These are phyloP conservation scores for Aspergillus carlsbadensis DNA, from an alignment of 495 filamentous ascomycete genomes.

Conservation along the genomic window DNA sequence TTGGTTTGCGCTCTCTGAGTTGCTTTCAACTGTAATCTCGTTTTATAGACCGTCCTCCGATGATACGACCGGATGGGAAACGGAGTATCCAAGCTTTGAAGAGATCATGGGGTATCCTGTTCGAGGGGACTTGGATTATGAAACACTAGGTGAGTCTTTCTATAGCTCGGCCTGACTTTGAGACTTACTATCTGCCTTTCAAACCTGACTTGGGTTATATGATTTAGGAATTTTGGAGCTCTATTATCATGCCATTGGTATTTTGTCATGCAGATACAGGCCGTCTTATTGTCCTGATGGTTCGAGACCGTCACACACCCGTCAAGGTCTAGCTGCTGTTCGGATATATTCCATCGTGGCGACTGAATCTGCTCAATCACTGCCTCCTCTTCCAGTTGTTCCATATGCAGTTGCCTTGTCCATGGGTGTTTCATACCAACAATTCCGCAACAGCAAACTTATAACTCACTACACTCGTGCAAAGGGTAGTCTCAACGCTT, in stretches of 20 bases:
- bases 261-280: slow-evolving; percentile 55
- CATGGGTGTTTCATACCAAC: slow-evolving; percentile 68
- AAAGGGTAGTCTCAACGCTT: slow-evolving; percentile 57
- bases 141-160: slow-evolving; percentile 25
- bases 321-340: slow-evolving; percentile 63
- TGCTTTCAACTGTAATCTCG: slow-evolving; percentile 64
- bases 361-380: slow-evolving; percentile 48
- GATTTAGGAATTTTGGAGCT: slow-evolving; percentile 60
- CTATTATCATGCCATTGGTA: slow-evolving; percentile 68
- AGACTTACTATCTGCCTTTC: too few species aligned
- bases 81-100: slow-evolving; percentile 65
- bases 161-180: neutral
- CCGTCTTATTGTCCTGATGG: slow-evolving; percentile 28
- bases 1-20: slow-evolving; percentile 51
- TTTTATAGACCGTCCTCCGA: slow-evolving; percentile 60
- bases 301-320: slow-evolving; percentile 51
- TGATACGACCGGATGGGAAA: slow-evolving; percentile 50
- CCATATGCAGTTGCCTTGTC: slow-evolving; percentile 67
- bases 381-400: slow-evolving; percentile 63
- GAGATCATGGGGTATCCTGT: slow-evolving; percentile 58
- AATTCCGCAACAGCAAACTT: slow-evolving; percentile 64
- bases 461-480: slow-evolving; percentile 63
- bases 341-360: slow-evolving; percentile 62
- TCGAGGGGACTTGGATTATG: slow-evolving; percentile 26
- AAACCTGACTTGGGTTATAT: neutral